These are phyloP conservation scores for Chlamydomonas eustigma DNA, from an alignment of 139 green algal genomes.

Conservation along the genomic window DNA sequence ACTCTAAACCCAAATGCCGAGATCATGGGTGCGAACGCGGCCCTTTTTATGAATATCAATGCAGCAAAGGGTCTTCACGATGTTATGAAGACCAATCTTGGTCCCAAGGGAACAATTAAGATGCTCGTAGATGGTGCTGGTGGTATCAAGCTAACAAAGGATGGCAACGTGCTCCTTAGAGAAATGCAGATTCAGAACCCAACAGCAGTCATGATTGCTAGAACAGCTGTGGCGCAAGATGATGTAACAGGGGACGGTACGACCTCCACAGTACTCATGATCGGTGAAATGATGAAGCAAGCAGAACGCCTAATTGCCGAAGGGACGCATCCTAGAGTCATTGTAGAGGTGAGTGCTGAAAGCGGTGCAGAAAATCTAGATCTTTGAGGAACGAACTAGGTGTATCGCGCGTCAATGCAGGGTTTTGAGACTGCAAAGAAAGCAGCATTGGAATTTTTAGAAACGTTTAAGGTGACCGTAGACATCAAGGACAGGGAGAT, in stretches of 20 bases:
- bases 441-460: conserved; percentile 83
- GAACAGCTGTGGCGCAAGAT: conserved; percentile 95
- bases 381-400: not conserved
- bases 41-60: conserved; percentile 99
- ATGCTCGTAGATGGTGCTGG: conserved; percentile 93
- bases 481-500: conserved; percentile 64
- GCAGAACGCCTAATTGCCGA: conserved; percentile 91
- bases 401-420: conserved; percentile 19
- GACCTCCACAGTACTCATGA: conserved; percentile 92
- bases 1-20: conserved; percentile 94
- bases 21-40: conserved; percentile 77
- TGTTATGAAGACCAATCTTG: conserved; percentile 97
- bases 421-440: conserved; percentile 91
- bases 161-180: conserved; percentile 91
- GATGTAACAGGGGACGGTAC: conserved; percentile 97
- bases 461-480: conserved; percentile 73
- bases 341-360: conserved; percentile 72
- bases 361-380: not conserved
- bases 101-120: conserved; percentile 98
- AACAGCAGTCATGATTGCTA: conserved; percentile 99
- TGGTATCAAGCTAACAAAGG: conserved; percentile 97
- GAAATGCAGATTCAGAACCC: conserved; percentile 99
- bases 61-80: conserved; percentile 96
- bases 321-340: conserved; percentile 91
- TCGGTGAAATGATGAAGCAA: conserved; percentile 98